These are phyloP conservation scores for Pleomassaria siparia DNA, from an alignment of 2,329 filamentous ascomycete species.

Conservation along the genomic window DNA sequence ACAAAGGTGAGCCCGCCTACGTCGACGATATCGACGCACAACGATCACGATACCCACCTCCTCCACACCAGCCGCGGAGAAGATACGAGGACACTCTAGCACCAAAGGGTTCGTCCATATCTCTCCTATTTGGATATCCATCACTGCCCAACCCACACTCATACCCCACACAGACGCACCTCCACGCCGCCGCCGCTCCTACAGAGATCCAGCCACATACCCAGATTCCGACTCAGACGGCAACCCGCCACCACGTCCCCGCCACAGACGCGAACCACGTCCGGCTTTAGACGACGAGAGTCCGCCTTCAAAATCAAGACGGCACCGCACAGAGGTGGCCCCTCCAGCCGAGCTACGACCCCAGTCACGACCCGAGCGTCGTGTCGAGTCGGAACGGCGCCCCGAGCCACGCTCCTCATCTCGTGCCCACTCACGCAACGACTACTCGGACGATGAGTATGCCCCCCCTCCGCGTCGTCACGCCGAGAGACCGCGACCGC, in stretches of 20 bases:
- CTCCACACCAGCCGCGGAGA: constrained; percentile 1
- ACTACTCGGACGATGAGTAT: constrained; percentile 11
- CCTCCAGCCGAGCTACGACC: not conserved
- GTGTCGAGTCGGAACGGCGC: no score
- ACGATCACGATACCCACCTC: constrained; percentile 6
- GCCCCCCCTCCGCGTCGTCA: not conserved
- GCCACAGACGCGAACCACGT: constrained; percentile 3
- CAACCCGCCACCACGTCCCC: constrained; percentile 10
- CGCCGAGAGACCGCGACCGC: not conserved
- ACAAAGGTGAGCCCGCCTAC: constrained; percentile 10
- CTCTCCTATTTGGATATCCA: not conserved
- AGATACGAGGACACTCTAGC: constrained; percentile 6
- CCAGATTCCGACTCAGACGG: constrained; percentile 4
- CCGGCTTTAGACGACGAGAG: not conserved
- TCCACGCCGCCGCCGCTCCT: not conserved
- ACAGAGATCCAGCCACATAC: not conserved
- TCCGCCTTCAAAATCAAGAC: not conserved
- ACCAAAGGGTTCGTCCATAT: not conserved
- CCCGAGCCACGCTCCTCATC: not conserved
- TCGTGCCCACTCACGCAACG: not conserved
- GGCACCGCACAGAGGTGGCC: not conserved
- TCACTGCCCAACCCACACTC: not conserved
- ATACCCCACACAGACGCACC: not conserved
- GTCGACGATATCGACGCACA: constrained; percentile 12
- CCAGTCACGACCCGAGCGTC: not conserved